A percentile compares a stretch with the other conserved stretches of the same genome.
Conservation (phyloP, 2,329 filamentous ascomycete species). For the Penicillium nordicum region DNA sequence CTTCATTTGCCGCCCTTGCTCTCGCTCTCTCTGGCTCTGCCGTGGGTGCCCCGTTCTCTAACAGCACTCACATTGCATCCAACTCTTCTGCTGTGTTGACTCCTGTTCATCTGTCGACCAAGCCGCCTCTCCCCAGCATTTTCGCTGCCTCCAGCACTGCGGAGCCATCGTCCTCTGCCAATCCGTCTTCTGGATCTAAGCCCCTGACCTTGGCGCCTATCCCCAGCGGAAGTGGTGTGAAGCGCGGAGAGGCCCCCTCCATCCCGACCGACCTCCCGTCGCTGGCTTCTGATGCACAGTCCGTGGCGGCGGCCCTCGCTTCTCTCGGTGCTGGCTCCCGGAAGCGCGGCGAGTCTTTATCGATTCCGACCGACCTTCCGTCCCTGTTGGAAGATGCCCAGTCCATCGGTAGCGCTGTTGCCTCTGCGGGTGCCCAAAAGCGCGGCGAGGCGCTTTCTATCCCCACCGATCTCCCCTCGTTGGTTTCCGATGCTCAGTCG, state of each 20-base stretch:
- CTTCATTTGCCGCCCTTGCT: conserved; percentile 12
- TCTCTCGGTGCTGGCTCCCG: not conserved
- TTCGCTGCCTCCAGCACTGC: no score
- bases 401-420: conserved; percentile 4
- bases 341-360: conserved; percentile 7
- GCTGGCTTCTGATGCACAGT: not conserved
- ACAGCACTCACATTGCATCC: conserved; percentile 6
- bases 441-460: conserved; percentile 5
- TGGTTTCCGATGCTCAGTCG: not conserved
- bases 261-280: conserved; percentile 12
- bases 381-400: conserved; percentile 11
- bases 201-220: no score
- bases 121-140: not conserved
- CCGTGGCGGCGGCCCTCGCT: not conserved
- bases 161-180: no score
- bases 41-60: conserved; percentile 16
- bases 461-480: conserved; percentile 10
- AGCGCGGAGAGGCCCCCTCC: conserved; percentile 5
- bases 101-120: conserved; percentile 4
- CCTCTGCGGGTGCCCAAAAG: conserved; percentile 6
- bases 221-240: not conserved
- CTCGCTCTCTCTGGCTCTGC: conserved; percentile 16
- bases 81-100: conserved; percentile 1
- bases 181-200: no score
- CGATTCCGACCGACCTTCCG: conserved; percentile 8